Evolutionary conservation across 2,329 filamentous ascomycete genomes (phyloP), one percentile per base, ranked within the genome.

Genomic region (Cladosporium velox): DNA sequence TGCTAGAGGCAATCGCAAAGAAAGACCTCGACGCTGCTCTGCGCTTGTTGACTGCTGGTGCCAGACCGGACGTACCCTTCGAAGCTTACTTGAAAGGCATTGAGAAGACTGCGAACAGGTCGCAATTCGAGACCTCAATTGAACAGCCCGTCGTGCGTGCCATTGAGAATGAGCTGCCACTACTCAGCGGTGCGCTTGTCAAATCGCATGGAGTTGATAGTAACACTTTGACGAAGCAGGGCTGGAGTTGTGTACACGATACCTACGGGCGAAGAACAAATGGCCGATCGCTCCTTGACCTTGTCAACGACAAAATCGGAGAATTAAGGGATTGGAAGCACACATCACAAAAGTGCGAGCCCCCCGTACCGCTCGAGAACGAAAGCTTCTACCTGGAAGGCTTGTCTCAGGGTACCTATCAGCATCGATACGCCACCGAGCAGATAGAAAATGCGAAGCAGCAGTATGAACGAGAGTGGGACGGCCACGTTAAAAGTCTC

Each of bases 81-180:
- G 86, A 89, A 32, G 81, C 81, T 4, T 92, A 87, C 84, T 77
- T 90, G 44, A 88, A 88, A 72, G 79, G 84, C 0, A 81, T 92
- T 34, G 82, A 87, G 8, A 90, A 89, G 67, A 86, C 88, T 35
- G 81, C 81, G 3, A 93, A 87, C 84, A 77, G 83, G 65, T 75
- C 77, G 1, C 70, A 71, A 0, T 91, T 88, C 74, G 75, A 81
- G 3, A 67, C 76, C 6, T 74, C 71, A 1, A 73, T 85, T 12
- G 81, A 86, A 64, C 91, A 94, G 72, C 91, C 92, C 0, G 78
- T 95, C 15, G 81, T 92, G 11, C 66, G 83, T 3, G 91, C 92
- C 2, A 77, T 85, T 3, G 15, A 83, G 78, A 73, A 76, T 8
- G 83, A 86, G 71, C 66, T 88, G 72, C 77, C 79, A n/a, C 78